Evolutionary conservation across 257 asterid genomes (phyloP), one percentile per base, ranked within the genome.

Genomic region (Solanum ossicruentum): DNA sequence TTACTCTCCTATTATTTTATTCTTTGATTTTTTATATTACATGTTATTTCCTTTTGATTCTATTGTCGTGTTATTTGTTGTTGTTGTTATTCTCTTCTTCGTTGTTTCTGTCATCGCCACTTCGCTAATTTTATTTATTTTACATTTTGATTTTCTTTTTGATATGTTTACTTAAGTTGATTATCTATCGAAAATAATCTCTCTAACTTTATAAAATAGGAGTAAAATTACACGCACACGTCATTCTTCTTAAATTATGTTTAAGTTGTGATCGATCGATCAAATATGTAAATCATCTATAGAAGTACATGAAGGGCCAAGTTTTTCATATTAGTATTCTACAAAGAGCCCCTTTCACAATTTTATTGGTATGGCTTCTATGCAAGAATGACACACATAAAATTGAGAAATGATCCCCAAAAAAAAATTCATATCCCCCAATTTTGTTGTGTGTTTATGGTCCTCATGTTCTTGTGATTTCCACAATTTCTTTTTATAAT

Each of bases 361-460:
- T 65, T 36, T 36, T 86, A 85, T 89, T 84, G 84, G 90, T 84
- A 90, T 88, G 87, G 87, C 87, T 88, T 86, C 87, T 89, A 87
- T 86, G 86, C 88, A 86, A 89, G 88, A 85, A 86, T 86, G 89
- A 90, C 86, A 85, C 85, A 12, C 5, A 28, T 28, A 23, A 63
- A 63, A 15, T 63, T 2, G 5, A 63, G 21, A 63, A 23, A 63
- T 63, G 5, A 2, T 32, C 36, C 36, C 36, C 36, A 32, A 32
- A 32, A 32, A 32, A 32, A 32, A 3, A 28, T 1, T 28, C 39
- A 61, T 16, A 61, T 61, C 23, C 69, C 69, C 69, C 17, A 61
- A 61, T 61, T 61, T 61, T 61, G 36, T 61, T 21, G 4, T 61
- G 8, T 61, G 36, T 21, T 61, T 21, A 61, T 21, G 69, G 36